These are phyloP conservation scores for Xylaria arbuscula DNA, from an alignment of 2,329 filamentous ascomycete species.

Conservation along the genomic window DNA sequence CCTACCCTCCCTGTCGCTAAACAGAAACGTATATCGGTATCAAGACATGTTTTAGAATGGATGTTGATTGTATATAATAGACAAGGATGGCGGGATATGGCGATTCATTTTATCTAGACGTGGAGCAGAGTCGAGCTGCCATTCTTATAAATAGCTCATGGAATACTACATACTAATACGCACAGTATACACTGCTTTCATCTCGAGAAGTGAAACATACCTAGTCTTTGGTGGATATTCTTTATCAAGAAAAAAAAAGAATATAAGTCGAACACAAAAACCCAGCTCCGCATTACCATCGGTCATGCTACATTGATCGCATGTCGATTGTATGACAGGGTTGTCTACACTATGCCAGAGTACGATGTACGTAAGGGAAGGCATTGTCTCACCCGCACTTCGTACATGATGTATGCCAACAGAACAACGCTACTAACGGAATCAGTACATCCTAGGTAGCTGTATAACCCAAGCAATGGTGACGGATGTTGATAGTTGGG, in stretches of 20 bases:
- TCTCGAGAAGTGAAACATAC: neutral
- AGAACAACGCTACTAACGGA: neutral
- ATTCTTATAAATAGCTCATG: neutral
- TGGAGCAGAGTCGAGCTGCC: neutral
- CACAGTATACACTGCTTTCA: neutral
- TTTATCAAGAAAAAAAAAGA: too few species aligned
- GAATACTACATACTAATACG: neutral
- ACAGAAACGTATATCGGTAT: too few species aligned
- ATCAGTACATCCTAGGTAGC: neutral
- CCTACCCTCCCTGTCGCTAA: too few species aligned
- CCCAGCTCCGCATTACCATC: neutral
- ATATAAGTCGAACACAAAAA: neutral
- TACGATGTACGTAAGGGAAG: too few species aligned
- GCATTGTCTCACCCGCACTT: neutral
- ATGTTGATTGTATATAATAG: too few species aligned
- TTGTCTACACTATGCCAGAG: neutral
- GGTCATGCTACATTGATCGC: neutral
- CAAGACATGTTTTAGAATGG: too few species aligned
- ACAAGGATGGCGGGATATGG: too few species aligned
- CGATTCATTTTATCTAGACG: neutral
- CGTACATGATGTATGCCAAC: neutral
- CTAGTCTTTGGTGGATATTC: neutral
- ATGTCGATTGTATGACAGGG: neutral
- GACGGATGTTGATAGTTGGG: neutral
- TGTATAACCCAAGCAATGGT: neutral